Conservation (phyloP, 768 basidiomycete genomes). For the Boletus edulis region DNA sequence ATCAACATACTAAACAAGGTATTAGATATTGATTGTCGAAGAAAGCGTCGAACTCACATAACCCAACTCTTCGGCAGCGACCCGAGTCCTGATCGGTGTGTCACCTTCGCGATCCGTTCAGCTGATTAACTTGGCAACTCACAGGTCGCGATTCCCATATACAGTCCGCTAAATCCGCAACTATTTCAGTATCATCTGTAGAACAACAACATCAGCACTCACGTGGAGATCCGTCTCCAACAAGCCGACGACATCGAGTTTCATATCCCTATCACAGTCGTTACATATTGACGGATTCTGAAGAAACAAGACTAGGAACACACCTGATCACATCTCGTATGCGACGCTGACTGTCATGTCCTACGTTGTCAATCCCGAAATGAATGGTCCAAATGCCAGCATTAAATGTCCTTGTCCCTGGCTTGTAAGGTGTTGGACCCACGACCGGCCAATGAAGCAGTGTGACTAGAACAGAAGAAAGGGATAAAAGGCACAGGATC, state of each 20-base stretch:
- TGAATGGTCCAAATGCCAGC: slow-evolving; percentile 93
- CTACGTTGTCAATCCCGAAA: slow-evolving; percentile 59
- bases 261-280: slow-evolving; percentile 56
- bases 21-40: slow-evolving; percentile 4
- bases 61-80: slow-evolving; percentile 73
- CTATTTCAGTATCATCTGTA: background rate
- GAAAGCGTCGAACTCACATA: slow-evolving; percentile 53
- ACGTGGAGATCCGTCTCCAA: slow-evolving; percentile 87
- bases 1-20: slow-evolving; percentile 66
- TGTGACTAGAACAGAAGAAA: slow-evolving; percentile 51
- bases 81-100: slow-evolving; percentile 54
- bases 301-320: slow-evolving; percentile 34
- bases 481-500: slow-evolving; percentile 38
- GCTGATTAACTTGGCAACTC: slow-evolving; percentile 16
- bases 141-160: slow-evolving; percentile 87
- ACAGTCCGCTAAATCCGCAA: slow-evolving; percentile 49
- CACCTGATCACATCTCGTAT: slow-evolving; percentile 52
- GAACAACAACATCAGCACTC: slow-evolving; percentile 25
- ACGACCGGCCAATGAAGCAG: slow-evolving; percentile 50
- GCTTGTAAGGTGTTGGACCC: slow-evolving; percentile 55
- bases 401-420: slow-evolving; percentile 65
- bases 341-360: slow-evolving; percentile 34
- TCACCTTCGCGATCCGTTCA: background rate
- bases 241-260: slow-evolving; percentile 82
- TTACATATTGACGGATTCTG: background rate